These are phyloP conservation scores for Phytophthora pinifolia DNA, from an alignment of 352 stramenopile genomes.

Conservation along the genomic window DNA sequence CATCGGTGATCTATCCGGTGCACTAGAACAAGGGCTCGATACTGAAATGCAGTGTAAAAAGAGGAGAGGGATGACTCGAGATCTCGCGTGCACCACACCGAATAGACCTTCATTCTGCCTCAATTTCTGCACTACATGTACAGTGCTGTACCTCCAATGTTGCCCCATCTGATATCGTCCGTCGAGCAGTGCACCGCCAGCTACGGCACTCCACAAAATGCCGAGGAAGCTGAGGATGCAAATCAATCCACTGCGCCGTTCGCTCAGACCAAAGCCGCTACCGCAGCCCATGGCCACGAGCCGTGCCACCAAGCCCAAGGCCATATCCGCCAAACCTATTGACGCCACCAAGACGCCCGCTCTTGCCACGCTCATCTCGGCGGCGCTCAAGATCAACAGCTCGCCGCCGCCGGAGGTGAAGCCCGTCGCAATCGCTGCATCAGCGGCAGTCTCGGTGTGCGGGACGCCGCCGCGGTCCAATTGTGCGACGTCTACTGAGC, in stretches of 20 bases:
- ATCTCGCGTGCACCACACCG: not conserved
- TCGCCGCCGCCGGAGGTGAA: not conserved
- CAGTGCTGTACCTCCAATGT: no score
- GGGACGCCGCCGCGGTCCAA: not conserved
- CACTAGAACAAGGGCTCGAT: conserved; percentile 3
- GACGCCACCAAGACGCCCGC: conserved; percentile 1
- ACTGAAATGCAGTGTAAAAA: conserved; percentile 18
- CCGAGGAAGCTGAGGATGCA: conserved; percentile 17
- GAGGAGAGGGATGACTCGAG: not conserved
- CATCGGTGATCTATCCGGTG: conserved; percentile 23
- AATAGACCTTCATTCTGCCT: conserved; percentile 12
- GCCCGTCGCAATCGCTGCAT: conserved; percentile 1
- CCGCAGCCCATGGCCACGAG: conserved; percentile 2
- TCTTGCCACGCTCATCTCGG: conserved; percentile 9
- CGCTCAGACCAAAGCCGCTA: not conserved
- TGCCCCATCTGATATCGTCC: conserved; percentile 1
- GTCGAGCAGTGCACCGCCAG: conserved; percentile 10
- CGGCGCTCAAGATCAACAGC: conserved; percentile 1
- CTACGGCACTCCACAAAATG: conserved; percentile 10
- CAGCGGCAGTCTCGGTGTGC: not conserved
- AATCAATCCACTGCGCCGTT: conserved; percentile 3
- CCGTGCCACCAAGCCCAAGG: not conserved
- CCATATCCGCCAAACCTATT: not conserved
- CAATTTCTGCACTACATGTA: conserved; percentile 2
- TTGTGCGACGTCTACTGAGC: not conserved